Base-by-base conservation (phyloP, 257 asterid genomes). In the Solanum habrochaites region DNA sequence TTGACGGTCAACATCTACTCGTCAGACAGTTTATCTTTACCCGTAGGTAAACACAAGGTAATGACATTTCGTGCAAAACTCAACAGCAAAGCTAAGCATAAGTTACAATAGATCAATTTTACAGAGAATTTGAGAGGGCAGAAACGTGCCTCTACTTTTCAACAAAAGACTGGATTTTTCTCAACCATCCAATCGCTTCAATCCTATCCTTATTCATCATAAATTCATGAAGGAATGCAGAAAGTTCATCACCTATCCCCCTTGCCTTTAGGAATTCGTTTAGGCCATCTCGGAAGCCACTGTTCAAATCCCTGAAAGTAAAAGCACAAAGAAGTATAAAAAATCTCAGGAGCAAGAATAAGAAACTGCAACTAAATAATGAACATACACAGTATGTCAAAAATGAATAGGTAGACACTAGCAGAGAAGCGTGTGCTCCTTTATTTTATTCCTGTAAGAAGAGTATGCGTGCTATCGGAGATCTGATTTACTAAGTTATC, bases 161-260 rank as follows among this genome's bases (percentile, higher is more conserved):
- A 20, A 92, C 43, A 82, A 86, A 89, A 71, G 88, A 88, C 42
- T 89, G 88, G 83, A 91, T 67, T 90, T 90, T 92, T 87, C 77
- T 87, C 86, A 92, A 83, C 96, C 96, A 93, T 11, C 77, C 87
- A 81, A 93, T 86, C 62, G 88, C 88, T 93, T 93, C 96, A 88
- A 88, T 82, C 86, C 91, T 89, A 86, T 92, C 94, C 88, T 93
- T 93, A 88, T 92, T 92, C 92, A 88, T 83, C 94, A 93, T 93
- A 87, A 89, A 93, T 78, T 84, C 88, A 86, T 92, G 96, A 92
- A 93, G 90, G 88, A 93, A 93, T 43, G 37, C 71, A 27, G 93
- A 89, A 87, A 93, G 93, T 47, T 87, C 92, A 32, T 82, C 88
- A 67, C 90, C 88, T 86, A 93, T 83, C 73, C 96, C 94, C 74